Evolutionary conservation across 768 basidiomycete genomes (phyloP), one percentile per base, ranked within the genome.

Genomic region (Termitomyces sp.): DNA sequence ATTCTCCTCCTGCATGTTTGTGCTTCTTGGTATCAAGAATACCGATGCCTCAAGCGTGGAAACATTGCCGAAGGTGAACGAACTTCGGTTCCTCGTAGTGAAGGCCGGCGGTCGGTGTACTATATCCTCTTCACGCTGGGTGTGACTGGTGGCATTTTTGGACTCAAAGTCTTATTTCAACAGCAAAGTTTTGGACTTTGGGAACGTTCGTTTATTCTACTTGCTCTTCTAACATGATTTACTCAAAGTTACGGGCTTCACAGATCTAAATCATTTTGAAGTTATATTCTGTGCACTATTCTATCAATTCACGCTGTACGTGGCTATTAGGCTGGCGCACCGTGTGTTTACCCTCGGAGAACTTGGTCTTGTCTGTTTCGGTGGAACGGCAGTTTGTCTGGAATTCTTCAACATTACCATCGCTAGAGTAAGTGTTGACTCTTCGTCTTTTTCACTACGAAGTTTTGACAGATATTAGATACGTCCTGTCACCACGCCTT

Each of bases 281-380:
- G 77, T 91, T 52, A 70, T 81, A 13, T 73, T 88, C 22, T 80
- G 82, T 33, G 84, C 92, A 2, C 65, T 89, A 40, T 93, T 95
- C 72, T 97, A 89, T 68, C 97, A 98, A 67, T 88, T 94, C 65
- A 84, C 92, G 48, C 75, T 98, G 43, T 99, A 98, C 68, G 77
- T 89, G 44, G 89, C 90, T 39, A 79, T 97, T 39, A 83, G 97
- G 22, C 78, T 99, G 41, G 95, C 94, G 4, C 89, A 97, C 63
- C 83, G 89, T n/a, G 91, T 91, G 11, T 95, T 98, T 71, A 98
- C 95, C 0, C 80, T 99, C 1, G 97, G 97, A 31, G 97, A 99
- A 68, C 79, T 98, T 16, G 89, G 88, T 23, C 72, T 98, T 23
- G 91, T 96, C 16, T 89, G 87, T 41, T 91, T 92, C 60, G 93